Conservation (phyloP, 2,329 filamentous ascomycete species). For the Westerdykella aurantiaca region DNA sequence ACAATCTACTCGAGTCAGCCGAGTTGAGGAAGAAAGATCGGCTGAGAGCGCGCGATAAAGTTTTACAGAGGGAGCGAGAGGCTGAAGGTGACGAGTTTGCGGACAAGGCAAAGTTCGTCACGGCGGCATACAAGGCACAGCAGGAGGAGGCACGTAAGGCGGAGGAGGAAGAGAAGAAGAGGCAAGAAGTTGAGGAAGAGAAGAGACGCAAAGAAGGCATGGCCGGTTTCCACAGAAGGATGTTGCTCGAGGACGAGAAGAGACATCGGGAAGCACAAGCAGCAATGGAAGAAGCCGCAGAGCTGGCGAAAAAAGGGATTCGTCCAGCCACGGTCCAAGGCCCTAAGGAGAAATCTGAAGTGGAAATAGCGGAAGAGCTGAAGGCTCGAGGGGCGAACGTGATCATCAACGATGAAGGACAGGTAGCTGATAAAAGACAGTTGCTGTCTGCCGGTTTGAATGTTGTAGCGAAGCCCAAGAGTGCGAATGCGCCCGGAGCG, state of each 20-base stretch:
- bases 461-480: slow-evolving; percentile 58
- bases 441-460: slow-evolving; percentile 72
- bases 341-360: slow-evolving; percentile 51
- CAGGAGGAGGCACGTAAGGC: slow-evolving; percentile 66
- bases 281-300: slow-evolving; percentile 59
- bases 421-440: slow-evolving; percentile 80
- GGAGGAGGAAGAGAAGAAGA: slow-evolving; percentile 64
- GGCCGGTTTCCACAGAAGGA: slow-evolving; percentile 70
- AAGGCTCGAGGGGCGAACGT: slow-evolving; percentile 59
- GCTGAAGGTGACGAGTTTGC: slow-evolving; percentile 75
- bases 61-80: slow-evolving; percentile 69
- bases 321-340: slow-evolving; percentile 33
- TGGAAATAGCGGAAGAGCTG: slow-evolving; percentile 61
- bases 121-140: slow-evolving; percentile 73
- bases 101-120: slow-evolving; percentile 82
- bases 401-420: slow-evolving; percentile 72
- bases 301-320: slow-evolving; percentile 32
- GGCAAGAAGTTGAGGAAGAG: slow-evolving; percentile 60
- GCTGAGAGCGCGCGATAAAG: slow-evolving; percentile 72
- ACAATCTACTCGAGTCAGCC: slow-evolving; percentile 64
- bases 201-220: slow-evolving; percentile 65
- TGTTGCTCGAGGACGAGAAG: slow-evolving; percentile 65
- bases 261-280: slow-evolving; percentile 53
- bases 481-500: slow-evolving; percentile 22
- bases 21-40: slow-evolving; percentile 72